Percentiles rank a stretch among this genome's conserved stretches.
These are phyloP conservation scores for Meira nashicola DNA, from an alignment of 1,284 basidiomycete genomes.

Conservation along the genomic window DNA sequence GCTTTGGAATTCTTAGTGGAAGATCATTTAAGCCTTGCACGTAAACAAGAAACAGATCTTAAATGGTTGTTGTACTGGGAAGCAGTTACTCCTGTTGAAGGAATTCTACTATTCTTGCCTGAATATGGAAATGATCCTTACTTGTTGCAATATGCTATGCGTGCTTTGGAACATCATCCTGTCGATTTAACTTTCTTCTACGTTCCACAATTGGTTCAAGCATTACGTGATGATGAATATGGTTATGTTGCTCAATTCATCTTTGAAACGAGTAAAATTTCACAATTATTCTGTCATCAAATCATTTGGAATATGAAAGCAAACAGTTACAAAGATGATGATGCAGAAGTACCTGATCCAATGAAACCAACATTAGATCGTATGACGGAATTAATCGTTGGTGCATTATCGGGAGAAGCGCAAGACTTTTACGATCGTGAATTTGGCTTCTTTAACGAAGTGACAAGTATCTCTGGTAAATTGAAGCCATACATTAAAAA, in stretches of 20 bases:
- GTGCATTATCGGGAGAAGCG: slow-evolving; percentile 82
- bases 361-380: slow-evolving; percentile 91
- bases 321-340: slow-evolving; percentile 88
- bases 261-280: slow-evolving; percentile 94
- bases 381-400: slow-evolving; percentile 77
- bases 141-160: slow-evolving; percentile 91
- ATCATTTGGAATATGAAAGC: slow-evolving; percentile 99
- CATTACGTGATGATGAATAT: slow-evolving; percentile 71
- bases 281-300: slow-evolving; percentile 97
- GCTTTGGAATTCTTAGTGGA: slow-evolving; percentile 76
- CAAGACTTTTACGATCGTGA: slow-evolving; percentile 88
- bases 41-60: slow-evolving; percentile 29
- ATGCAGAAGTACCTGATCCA: slow-evolving; percentile 68
- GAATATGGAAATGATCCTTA: slow-evolving; percentile 65
- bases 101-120: slow-evolving; percentile 44
- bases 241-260: slow-evolving; percentile 91
- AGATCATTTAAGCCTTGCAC: slow-evolving; percentile 70
- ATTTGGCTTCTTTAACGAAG: slow-evolving; percentile 91
- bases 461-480: slow-evolving; percentile 96
- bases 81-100: slow-evolving; percentile 72
- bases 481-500: slow-evolving; percentile 95
- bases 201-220: slow-evolving; percentile 96
- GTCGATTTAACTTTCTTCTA: slow-evolving; percentile 97
- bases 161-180: slow-evolving; percentile 88
- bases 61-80: slow-evolving; percentile 84